Conservation (phyloP, 1,139 yeast genomes). For the Hyphopichia burtonii region DNA sequence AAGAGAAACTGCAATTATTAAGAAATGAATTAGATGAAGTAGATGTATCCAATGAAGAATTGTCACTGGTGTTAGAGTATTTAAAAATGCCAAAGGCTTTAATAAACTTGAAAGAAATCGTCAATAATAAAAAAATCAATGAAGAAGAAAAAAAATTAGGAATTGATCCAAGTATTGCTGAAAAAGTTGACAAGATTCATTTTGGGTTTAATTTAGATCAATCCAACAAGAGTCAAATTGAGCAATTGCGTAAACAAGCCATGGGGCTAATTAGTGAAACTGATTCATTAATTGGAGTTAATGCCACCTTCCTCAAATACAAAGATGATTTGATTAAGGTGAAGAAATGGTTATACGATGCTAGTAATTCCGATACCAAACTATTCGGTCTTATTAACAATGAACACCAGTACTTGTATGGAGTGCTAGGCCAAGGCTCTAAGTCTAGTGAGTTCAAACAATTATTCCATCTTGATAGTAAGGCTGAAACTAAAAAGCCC, state of each 20-base stretch:
- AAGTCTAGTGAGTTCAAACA: slow-evolving; percentile 29
- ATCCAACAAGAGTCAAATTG: slow-evolving; percentile 22
- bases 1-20: slow-evolving; percentile 76
- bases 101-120: slow-evolving; percentile 48
- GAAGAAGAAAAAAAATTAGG: slow-evolving; percentile 5
- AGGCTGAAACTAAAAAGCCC: slow-evolving; percentile 13
- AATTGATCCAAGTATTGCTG: slow-evolving; percentile 16
- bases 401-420: slow-evolving; percentile 25
- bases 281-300: slow-evolving; percentile 25
- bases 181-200: slow-evolving; percentile 29
- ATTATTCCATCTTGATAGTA: slow-evolving; percentile 21
- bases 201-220: slow-evolving; percentile 20
- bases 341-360: slow-evolving; percentile 66
- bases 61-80: slow-evolving; percentile 74
- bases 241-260: slow-evolving; percentile 38
- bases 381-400: slow-evolving; percentile 39
- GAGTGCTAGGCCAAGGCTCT: slow-evolving; percentile 33
- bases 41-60: slow-evolving; percentile 78
- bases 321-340: slow-evolving; percentile 55
- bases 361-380: slow-evolving; percentile 64
- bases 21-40: slow-evolving; percentile 73
- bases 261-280: slow-evolving; percentile 35
- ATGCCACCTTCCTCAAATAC: slow-evolving; percentile 14
- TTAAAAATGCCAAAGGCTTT: slow-evolving; percentile 73
- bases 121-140: slow-evolving; percentile 9